These are phyloP conservation scores for Marchantia polymorpha DNA, from an alignment of 225 moss, liverwort and hornwort species.

Conservation along the genomic window DNA sequence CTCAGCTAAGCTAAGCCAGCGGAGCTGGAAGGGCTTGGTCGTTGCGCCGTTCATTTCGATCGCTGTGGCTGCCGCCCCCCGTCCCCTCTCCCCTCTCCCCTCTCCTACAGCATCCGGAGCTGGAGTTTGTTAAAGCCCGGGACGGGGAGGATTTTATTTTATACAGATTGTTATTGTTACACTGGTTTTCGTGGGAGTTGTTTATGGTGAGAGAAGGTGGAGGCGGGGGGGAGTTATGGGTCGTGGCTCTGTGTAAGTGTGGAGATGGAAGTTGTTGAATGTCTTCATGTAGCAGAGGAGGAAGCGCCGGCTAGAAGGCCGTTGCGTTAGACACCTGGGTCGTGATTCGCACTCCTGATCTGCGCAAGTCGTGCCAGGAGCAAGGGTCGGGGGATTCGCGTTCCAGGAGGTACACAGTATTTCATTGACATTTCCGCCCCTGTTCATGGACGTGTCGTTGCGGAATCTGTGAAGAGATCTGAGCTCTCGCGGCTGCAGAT, in stretches of 20 bases:
- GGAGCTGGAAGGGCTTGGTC: too few relatives aligned
- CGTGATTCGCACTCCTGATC: not conserved
- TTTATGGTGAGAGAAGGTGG: not conserved
- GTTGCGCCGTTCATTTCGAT: not conserved
- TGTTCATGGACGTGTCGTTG: not conserved
- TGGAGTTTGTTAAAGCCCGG: not conserved
- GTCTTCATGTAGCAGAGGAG: not conserved
- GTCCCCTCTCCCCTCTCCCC: too few relatives aligned
- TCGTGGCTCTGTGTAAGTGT: not conserved
- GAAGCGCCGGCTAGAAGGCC: not conserved
- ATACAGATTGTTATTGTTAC: not conserved
- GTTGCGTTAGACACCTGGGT: not conserved
- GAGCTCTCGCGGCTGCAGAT: not conserved
- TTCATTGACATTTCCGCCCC: not conserved
- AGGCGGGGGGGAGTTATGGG: not conserved
- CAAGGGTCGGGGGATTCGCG: not conserved
- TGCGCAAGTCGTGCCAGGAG: not conserved
- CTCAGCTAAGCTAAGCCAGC: not conserved
- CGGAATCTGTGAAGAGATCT: not conserved
- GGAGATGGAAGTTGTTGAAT: slow-evolving; percentile 2
- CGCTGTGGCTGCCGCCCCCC: not conserved
- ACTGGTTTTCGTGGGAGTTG: not conserved
- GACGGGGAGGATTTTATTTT: not conserved
- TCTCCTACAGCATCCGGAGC: not conserved
- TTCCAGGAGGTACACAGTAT: too few relatives aligned